A percentile compares a stretch with the other conserved stretches of the same genome.
These are phyloP conservation scores for Hibiscus trionum DNA, from an alignment of 345 rosid genomes.

Conservation along the genomic window DNA sequence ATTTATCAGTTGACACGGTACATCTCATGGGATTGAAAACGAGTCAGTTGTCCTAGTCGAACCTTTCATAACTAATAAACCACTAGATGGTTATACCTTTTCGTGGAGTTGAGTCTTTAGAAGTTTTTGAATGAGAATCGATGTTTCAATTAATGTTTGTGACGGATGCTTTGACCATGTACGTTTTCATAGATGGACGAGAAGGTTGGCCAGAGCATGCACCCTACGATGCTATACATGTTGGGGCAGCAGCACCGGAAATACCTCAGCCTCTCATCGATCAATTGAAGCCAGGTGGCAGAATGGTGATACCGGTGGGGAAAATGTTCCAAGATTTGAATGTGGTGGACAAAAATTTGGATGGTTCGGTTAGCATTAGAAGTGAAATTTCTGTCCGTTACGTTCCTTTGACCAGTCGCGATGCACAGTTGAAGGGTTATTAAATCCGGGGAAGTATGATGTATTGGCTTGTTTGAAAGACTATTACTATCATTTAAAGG, in stretches of 20 bases:
- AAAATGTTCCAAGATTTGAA: conserved; percentile 69
- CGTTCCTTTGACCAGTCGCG: conserved; percentile 88
- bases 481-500: neutral
- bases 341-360: conserved; percentile 64
- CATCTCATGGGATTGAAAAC: neutral
- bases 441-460: neutral
- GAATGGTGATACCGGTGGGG: conserved; percentile 97
- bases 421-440: conserved; percentile 50
- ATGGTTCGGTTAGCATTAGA: conserved; percentile 59
- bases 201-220: conserved; percentile 81
- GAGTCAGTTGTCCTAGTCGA: neutral
- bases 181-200: conserved; percentile 62
- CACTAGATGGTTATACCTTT: neutral
- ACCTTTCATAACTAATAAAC: neutral
- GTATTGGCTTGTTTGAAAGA: neutral
- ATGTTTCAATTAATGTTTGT: neutral
- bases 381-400: conserved; percentile 73
- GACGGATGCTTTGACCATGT: neutral
- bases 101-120: neutral
- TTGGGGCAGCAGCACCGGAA: conserved; percentile 94
- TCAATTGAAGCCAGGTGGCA: conserved; percentile 93
- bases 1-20: neutral
- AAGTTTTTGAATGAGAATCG: neutral
- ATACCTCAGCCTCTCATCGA: conserved; percentile 75
- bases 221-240: conserved; percentile 90